A percentile compares a stretch with the other conserved stretches of the same genome.
Conservation (phyloP, 1,139 yeast species). For the Candida labiduridarum region DNA sequence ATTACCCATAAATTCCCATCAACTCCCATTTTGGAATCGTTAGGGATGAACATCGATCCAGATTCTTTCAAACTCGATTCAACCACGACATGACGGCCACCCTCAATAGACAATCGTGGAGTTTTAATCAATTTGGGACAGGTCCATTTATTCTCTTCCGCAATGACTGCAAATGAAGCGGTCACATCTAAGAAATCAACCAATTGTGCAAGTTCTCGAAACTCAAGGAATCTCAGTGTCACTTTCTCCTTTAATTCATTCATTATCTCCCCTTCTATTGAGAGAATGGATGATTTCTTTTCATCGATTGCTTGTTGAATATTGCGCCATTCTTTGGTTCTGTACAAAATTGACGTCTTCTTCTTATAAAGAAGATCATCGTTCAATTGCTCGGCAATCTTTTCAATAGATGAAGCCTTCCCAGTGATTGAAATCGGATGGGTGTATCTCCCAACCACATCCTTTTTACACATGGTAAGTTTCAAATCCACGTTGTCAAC, state of each 20-base stretch:
- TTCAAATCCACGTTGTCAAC: constrained; percentile 33
- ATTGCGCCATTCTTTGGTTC: constrained; percentile 36
- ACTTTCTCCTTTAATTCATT: constrained; percentile 42
- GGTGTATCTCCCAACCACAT: constrained; percentile 31
- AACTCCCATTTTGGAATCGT: constrained; percentile 48
- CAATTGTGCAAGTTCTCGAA: constrained; percentile 48
- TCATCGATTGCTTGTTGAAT: constrained; percentile 31
- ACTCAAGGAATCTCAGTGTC: constrained; percentile 34
- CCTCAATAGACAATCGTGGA: constrained; percentile 44
- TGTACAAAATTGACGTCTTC: constrained; percentile 32
- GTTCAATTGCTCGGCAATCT: constrained; percentile 17
- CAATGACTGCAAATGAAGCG: constrained; percentile 69
- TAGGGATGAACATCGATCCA: constrained; percentile 60
- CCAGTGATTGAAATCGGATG: constrained; percentile 42
- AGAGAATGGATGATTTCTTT: constrained; percentile 27
- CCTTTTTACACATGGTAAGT: constrained; percentile 28
- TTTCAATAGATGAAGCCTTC: constrained; percentile 29
- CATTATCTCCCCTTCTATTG: constrained; percentile 49
- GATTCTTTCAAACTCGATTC: constrained; percentile 66
- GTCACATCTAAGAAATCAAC: constrained; percentile 75
- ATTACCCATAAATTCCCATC: constrained; percentile 61
- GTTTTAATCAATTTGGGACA: constrained; percentile 66
- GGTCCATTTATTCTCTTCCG: constrained; percentile 63
- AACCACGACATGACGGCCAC: constrained; percentile 88
- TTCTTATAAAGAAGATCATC: constrained; percentile 30